These are phyloP conservation scores for Trichoderma sp. DNA, from an alignment of 2,329 filamentous ascomycete genomes.

Conservation along the genomic window DNA sequence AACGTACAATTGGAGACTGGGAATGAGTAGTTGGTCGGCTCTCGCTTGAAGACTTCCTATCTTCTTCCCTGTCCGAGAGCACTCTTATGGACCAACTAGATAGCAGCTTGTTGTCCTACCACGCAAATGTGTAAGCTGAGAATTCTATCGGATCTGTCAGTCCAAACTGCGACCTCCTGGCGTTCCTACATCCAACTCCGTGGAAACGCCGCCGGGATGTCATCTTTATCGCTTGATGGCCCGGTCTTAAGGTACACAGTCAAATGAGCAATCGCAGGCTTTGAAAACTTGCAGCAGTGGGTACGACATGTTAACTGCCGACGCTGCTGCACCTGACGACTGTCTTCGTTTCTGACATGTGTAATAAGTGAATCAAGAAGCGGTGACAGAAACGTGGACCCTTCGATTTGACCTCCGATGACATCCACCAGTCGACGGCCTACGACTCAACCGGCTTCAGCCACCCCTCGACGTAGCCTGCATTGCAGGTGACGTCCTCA, in stretches of 20 bases:
- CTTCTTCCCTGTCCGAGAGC: no score
- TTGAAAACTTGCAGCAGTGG: constrained; percentile 42
- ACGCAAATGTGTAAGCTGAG: constrained; percentile 35
- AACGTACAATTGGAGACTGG: not conserved
- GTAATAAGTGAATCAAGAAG: constrained; percentile 50
- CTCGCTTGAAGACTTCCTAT: no score
- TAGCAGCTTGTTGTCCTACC: constrained; percentile 34
- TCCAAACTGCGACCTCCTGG: not conserved
- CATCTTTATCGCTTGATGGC: constrained; percentile 46
- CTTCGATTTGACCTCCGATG: constrained; percentile 45
- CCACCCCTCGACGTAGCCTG: constrained; percentile 46
- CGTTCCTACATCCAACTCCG: constrained; percentile 38
- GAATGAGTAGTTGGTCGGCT: no score
- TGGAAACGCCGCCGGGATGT: constrained; percentile 46
- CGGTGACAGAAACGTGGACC: constrained; percentile 50
- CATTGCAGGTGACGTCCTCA: constrained; percentile 45
- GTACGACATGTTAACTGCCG: not conserved
- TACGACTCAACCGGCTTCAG: constrained; percentile 43
- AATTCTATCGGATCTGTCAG: not conserved
- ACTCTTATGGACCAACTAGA: no score
- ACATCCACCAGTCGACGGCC: constrained; percentile 49
- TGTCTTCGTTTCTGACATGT: constrained; percentile 5
- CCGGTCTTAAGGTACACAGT: no score
- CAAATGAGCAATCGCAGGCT: constrained; percentile 53
- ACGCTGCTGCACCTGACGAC: constrained; percentile 17